Evolutionary conservation across 805 yeast species (phyloP).

Genomic region (Kodamaea jinghongensis): DNA sequence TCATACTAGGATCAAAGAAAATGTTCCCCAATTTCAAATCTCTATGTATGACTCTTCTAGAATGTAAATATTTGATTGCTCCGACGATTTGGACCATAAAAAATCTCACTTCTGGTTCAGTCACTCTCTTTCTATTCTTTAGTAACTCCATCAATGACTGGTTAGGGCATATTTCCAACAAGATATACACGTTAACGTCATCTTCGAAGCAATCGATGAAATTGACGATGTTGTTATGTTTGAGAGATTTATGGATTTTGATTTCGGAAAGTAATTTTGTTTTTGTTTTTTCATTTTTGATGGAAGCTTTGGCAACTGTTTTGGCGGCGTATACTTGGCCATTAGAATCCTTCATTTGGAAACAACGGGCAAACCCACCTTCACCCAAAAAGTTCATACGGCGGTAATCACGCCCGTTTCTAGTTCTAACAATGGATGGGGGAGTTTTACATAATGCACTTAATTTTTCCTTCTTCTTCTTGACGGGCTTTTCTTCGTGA

Average conservation of each 20-base stretch:
- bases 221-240: conserved; percentile 86
- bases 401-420: conserved; percentile 83
- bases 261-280: conserved; percentile 86
- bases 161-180: conserved; percentile 92
- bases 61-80: conserved; percentile 89
- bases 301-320: conserved; percentile 94
- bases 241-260: conserved; percentile 87
- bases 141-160: conserved; percentile 92
- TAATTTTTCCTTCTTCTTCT: conserved; percentile 83
- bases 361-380: conserved; percentile 98
- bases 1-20: conserved; percentile 91
- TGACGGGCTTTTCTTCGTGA: conserved; percentile 26
- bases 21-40: conserved; percentile 95
- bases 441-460: conserved; percentile 95
- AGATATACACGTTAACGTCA: conserved; percentile 86
- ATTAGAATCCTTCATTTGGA: conserved; percentile 87
- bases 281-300: conserved; percentile 86
- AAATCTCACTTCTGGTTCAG: conserved; percentile 88
- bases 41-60: conserved; percentile 89
- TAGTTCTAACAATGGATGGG: conserved; percentile 85
- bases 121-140: conserved; percentile 75
- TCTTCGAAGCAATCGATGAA: conserved; percentile 97
- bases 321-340: conserved; percentile 94
- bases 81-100: conserved; percentile 92
- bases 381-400: conserved; percentile 92